Evolutionary conservation across 805 yeast genomes (phyloP).

Genomic region (Wickerhamiella hasegawae): DNA sequence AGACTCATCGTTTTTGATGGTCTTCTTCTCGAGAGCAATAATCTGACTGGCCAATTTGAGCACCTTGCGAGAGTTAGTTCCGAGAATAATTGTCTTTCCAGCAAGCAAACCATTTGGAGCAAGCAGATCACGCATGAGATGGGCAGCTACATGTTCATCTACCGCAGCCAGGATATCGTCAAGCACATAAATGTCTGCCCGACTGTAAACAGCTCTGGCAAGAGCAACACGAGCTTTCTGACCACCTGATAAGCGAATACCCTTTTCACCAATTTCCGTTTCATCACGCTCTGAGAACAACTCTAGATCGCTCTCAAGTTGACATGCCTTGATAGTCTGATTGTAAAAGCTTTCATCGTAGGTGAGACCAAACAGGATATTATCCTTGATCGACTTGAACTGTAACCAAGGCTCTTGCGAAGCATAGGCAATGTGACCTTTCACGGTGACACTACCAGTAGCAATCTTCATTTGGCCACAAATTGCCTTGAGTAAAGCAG

Average conservation of each 20-base stretch:
- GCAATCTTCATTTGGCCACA: slow-evolving; percentile 63
- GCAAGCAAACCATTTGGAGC: slow-evolving; percentile 63
- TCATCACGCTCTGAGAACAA: slow-evolving; percentile 70
- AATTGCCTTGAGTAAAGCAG: slow-evolving; percentile 62
- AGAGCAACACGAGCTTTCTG: slow-evolving; percentile 84
- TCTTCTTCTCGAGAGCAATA: slow-evolving; percentile 42
- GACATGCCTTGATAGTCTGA: slow-evolving; percentile 69
- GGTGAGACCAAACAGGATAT: slow-evolving; percentile 69
- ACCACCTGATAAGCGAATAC: slow-evolving; percentile 89
- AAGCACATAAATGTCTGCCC: slow-evolving; percentile 72
- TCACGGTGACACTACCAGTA: slow-evolving; percentile 47
- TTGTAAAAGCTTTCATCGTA: slow-evolving; percentile 65
- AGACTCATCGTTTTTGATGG: slow-evolving; percentile 7
- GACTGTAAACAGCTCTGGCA: slow-evolving; percentile 87
- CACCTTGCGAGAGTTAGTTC: slow-evolving; percentile 66
- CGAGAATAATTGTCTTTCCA: slow-evolving; percentile 52
- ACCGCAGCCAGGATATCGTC: slow-evolving; percentile 93
- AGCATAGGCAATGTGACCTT: slow-evolving; percentile 66
- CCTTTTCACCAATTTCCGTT: slow-evolving; percentile 89
- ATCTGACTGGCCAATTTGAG: slow-evolving; percentile 52
- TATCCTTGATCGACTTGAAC: slow-evolving; percentile 77
- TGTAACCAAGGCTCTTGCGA: slow-evolving; percentile 89
- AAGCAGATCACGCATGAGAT: slow-evolving; percentile 57
- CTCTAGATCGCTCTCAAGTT: slow-evolving; percentile 55
- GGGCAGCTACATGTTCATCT: slow-evolving; percentile 83